A percentile compares a stretch with the other conserved stretches of the same genome.
Evolutionary conservation across 1,139 yeast species (phyloP).

Genomic region (Zygotorulaspora mrakii): DNA sequence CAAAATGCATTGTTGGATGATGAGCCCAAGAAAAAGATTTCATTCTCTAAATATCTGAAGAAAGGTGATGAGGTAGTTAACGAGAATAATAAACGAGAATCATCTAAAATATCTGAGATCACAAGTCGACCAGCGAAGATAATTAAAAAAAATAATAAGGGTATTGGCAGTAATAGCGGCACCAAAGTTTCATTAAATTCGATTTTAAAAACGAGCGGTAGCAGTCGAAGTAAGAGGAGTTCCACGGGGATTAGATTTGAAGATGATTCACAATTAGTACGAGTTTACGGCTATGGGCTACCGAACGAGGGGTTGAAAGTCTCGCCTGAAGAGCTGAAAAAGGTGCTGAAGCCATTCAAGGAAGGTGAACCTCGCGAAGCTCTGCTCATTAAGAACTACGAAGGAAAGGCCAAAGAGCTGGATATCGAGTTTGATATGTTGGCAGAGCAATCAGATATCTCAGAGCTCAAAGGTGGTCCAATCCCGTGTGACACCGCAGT

Average conservation of each 20-base stretch:
- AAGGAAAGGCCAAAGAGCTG: slow-evolving; percentile 20
- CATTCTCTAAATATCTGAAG: slow-evolving; percentile 35
- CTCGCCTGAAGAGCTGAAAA: slow-evolving; percentile 32
- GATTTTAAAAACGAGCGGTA: slow-evolving; percentile 21
- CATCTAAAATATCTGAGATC: slow-evolving; percentile 4
- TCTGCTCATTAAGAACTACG: slow-evolving; percentile 20
- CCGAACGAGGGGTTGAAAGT: slow-evolving; percentile 32
- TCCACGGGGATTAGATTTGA: slow-evolving; percentile 25
- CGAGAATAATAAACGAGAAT: slow-evolving; percentile 20
- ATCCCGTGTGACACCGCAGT: slow-evolving; percentile 26
- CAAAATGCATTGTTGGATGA: slow-evolving; percentile 13
- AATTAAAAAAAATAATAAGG: slow-evolving; percentile 6
- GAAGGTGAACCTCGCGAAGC: slow-evolving; percentile 37
- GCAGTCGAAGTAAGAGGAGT: slow-evolving; percentile 15
- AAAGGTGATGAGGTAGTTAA: slow-evolving; percentile 25
- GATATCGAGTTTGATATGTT: slow-evolving; percentile 15
- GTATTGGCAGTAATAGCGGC: too few species aligned
- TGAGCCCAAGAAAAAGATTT: slow-evolving; percentile 33
- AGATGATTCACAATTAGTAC: slow-evolving; percentile 28
- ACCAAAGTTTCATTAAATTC: slow-evolving; percentile 15
- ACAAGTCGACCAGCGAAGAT: slow-evolving; percentile 9
- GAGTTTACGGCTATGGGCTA: slow-evolving; percentile 35
- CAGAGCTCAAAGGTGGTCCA: slow-evolving; percentile 33
- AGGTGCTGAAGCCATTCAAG: slow-evolving; percentile 34
- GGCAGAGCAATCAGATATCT: slow-evolving; percentile 29